These are phyloP conservation scores for Crithidia sp. DNA, from an alignment of 208 protist species.

Conservation along the genomic window DNA sequence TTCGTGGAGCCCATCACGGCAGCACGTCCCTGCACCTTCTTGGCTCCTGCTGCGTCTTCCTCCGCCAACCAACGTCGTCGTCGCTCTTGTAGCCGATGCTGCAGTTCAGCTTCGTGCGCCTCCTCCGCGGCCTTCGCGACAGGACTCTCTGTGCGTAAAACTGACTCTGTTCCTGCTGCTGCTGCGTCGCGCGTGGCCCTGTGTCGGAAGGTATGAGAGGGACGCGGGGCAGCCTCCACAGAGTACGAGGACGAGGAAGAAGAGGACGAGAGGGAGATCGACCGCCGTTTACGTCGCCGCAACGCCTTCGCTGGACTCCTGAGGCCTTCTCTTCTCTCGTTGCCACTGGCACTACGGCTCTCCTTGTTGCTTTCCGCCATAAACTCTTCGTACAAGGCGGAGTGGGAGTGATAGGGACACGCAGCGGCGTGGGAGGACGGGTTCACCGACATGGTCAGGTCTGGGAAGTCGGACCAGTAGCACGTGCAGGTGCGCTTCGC, in stretches of 20 bases:
- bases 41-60: conserved; percentile 6
- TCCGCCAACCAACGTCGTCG: conserved; percentile 16
- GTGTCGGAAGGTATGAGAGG: background rate
- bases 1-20: conserved; percentile 29
- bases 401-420: conserved; percentile 59
- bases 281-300: background rate
- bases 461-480: conserved; percentile 51
- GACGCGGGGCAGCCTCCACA: background rate
- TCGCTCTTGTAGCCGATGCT: conserved; percentile 1
- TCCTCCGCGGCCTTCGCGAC: background rate
- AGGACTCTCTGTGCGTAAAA: background rate
- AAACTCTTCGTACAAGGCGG: conserved; percentile 36
- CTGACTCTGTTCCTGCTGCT: background rate
- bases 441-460: conserved; percentile 70
- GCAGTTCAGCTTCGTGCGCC: background rate
- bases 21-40: conserved; percentile 15
- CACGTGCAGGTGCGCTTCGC: conserved; percentile 39
- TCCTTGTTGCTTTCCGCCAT: background rate
- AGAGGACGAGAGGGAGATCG: background rate
- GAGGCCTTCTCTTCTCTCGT: background rate
- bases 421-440: conserved; percentile 63
- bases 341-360: background rate
- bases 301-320: background rate
- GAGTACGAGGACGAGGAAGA: conserved; percentile 7
- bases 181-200: background rate